These are phyloP conservation scores for Alternaria ventricosa DNA, from an alignment of 2,329 filamentous ascomycete genomes.

Conservation along the genomic window DNA sequence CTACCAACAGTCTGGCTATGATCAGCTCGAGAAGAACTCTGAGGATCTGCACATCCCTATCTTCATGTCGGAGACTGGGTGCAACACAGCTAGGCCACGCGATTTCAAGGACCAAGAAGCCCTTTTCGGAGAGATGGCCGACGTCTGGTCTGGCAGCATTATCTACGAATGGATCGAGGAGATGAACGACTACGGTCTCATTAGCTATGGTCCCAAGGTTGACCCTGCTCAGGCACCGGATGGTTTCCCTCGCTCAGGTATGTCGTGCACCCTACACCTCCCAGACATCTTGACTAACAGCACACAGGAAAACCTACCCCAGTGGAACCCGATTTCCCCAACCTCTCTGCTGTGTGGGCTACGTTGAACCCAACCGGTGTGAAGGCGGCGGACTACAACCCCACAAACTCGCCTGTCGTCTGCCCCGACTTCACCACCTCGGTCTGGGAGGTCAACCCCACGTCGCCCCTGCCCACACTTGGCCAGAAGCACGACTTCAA, in stretches of 20 bases:
- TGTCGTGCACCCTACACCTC: neutral
- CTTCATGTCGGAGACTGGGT: slow-evolving; percentile 80
- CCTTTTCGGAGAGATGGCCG: slow-evolving; percentile 79
- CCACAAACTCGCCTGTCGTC: slow-evolving; percentile 65
- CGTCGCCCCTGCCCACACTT: slow-evolving; percentile 71
- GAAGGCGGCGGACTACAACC: slow-evolving; percentile 68
- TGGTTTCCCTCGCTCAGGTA: slow-evolving; percentile 69
- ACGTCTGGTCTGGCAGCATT: slow-evolving; percentile 77
- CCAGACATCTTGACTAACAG: neutral
- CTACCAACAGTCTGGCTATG: slow-evolving; percentile 73
- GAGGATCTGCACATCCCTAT: slow-evolving; percentile 70
- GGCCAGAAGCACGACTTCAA: slow-evolving; percentile 52
- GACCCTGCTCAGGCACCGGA: slow-evolving; percentile 63
- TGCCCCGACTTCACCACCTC: slow-evolving; percentile 74
- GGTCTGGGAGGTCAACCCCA: slow-evolving; percentile 76
- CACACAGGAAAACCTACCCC: slow-evolving; percentile 69
- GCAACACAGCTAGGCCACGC: slow-evolving; percentile 69
- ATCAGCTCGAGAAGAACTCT: slow-evolving; percentile 69
- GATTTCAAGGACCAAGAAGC: slow-evolving; percentile 75
- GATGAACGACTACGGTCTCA: slow-evolving; percentile 79
- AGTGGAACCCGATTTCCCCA: slow-evolving; percentile 76
- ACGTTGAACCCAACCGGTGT: slow-evolving; percentile 74
- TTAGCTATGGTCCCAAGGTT: slow-evolving; percentile 73
- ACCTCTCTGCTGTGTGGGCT: slow-evolving; percentile 78
- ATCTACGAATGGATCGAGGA: slow-evolving; percentile 93